Base-by-base conservation (phyloP, 768 basidiomycete genomes). In the Cubamyces lactineus region DNA sequence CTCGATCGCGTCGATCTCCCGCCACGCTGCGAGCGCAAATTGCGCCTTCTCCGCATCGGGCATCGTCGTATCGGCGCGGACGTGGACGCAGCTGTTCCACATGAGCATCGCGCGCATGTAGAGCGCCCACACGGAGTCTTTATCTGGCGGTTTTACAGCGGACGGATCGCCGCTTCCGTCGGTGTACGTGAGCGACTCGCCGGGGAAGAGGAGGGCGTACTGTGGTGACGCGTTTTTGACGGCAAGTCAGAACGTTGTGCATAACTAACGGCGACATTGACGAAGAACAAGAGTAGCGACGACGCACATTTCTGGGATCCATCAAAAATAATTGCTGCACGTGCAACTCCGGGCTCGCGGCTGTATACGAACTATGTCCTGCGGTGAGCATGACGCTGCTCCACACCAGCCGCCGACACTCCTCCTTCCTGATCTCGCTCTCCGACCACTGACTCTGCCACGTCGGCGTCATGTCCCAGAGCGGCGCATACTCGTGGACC, bases 101-200 rank as follows among this genome's bases (percentile, higher is more conserved):
- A 91, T 75, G 21, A 92, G 75, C 75, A 87, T 86, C 7, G 82
- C 78, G 48, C 88, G 84, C 67, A 87, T 83, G 69, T 87, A 83
- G 53, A 91, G 75, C n/a, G 87, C 88, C 89, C 87, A 92, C 21
- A 91, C 77, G 5, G 86, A 86, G 57, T 89, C 83, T 71, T 88
- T 91, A 62, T 60, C 19, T 9, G 81, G 76, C 26, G 53, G 63
- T 53, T 56, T 63, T 47, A 60, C 19, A 16, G 52, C 57, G 57
- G 62, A 23, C 21, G 47, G 30, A 53, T 64, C 66, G 39, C 57
- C 57, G 19, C 63, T 48, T 11, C 26, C 57, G 41, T 64, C 63
- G 8, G 38, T 50, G 42, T 26, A 43, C 28, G 67, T 57, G 72
- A 85, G 73, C 13, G 83, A 79, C 73, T 91, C 89, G n/a, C 88